These are phyloP conservation scores for Quercus suber DNA, from an alignment of 306 rosid genomes.

Conservation along the genomic window DNA sequence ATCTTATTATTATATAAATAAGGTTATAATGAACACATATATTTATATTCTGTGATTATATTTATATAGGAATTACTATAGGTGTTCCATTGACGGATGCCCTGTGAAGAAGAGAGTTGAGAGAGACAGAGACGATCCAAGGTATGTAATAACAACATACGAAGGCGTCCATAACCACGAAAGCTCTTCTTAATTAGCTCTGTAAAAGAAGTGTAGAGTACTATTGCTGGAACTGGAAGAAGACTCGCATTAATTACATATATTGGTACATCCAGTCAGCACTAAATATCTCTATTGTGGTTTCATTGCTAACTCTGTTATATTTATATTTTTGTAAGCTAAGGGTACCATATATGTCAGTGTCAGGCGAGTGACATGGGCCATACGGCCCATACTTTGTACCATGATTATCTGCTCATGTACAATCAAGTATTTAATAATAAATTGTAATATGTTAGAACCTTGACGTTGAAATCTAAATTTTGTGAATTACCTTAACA, in stretches of 20 bases:
- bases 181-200: conserved; percentile 23
- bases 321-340: no score
- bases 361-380: background rate
- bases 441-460: background rate
- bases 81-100: conserved; percentile 82
- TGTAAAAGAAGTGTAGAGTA: background rate
- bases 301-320: background rate
- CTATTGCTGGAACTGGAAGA: background rate
- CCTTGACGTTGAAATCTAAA: no score
- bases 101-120: conserved; percentile 91
- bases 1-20: no score
- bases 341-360: background rate
- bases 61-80: conserved; percentile 71
- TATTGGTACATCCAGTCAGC: background rate
- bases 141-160: conserved; percentile 78
- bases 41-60: conserved; percentile 10
- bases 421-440: background rate
- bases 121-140: conserved; percentile 75
- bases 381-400: background rate
- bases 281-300: background rate
- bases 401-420: conserved; percentile 6
- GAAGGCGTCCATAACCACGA: conserved; percentile 82
- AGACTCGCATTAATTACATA: background rate
- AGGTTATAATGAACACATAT: background rate
- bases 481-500: no score